These are phyloP conservation scores for Hymenoscyphus salicellus DNA, from an alignment of 2,329 filamentous ascomycete genomes.

Conservation along the genomic window DNA sequence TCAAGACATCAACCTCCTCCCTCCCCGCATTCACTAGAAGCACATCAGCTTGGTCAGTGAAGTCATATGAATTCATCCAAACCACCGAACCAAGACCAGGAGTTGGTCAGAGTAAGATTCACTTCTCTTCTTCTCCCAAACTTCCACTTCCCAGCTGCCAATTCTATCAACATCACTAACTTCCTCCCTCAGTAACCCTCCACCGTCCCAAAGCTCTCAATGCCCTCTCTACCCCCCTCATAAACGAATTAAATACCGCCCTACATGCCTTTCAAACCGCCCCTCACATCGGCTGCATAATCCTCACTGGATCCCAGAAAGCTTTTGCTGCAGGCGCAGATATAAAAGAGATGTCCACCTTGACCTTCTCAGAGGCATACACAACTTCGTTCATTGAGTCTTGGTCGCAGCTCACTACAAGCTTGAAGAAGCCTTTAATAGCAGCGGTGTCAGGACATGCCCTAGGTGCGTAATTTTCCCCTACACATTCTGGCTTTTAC, in stretches of 20 bases:
- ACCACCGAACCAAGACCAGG: constrained; percentile 82
- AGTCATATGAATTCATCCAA: constrained; percentile 74
- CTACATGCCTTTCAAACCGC: constrained; percentile 68
- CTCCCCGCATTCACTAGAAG: constrained; percentile 32
- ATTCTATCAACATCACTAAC: background rate
- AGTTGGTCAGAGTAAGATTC: constrained; percentile 73
- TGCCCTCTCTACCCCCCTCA: constrained; percentile 86
- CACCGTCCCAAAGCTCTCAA: constrained; percentile 95
- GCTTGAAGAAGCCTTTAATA: constrained; percentile 90
- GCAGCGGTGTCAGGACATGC: constrained; percentile 93
- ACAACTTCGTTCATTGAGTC: constrained; percentile 88
- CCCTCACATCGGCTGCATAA: constrained; percentile 67
- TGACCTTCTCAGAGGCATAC: constrained; percentile 87
- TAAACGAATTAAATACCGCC: constrained; percentile 81
- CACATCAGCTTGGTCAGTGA: constrained; percentile 33
- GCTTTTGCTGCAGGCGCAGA: constrained; percentile 95
- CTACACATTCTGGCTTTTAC: too few relatives aligned
- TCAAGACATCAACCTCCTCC: constrained; percentile 26
- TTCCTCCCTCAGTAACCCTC: constrained; percentile 67
- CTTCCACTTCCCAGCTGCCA: constrained; percentile 6
- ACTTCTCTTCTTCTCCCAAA: background rate
- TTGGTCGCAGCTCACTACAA: constrained; percentile 82
- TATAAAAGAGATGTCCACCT: constrained; percentile 97
- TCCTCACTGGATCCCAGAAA: constrained; percentile 84
- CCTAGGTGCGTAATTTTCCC: constrained; percentile 41